Evolutionary conservation across 495 filamentous ascomycete genomes (phyloP).

Genomic region (Trypethelium eluteriae): DNA sequence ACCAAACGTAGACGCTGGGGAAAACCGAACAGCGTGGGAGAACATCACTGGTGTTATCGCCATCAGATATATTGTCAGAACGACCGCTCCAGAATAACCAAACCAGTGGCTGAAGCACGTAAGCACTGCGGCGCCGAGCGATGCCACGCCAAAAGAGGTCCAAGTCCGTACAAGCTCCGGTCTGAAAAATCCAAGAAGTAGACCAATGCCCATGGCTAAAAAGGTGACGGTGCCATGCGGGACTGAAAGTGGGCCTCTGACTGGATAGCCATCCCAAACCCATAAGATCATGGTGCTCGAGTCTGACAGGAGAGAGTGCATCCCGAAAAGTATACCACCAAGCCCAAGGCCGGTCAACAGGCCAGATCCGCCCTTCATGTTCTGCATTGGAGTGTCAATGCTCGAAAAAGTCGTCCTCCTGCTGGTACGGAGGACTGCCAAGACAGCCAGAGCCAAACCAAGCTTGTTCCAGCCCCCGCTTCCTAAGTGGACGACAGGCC

Average conservation of each 20-base stretch:
- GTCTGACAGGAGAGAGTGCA: conserved; percentile 90
- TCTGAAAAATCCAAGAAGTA: conserved; percentile 67
- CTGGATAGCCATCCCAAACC: conserved; percentile 97
- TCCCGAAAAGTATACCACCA: conserved; percentile 77
- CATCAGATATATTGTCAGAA: conserved; percentile 70
- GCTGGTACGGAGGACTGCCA: conserved; percentile 54
- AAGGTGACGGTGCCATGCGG: conserved; percentile 83
- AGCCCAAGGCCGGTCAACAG: conserved; percentile 68
- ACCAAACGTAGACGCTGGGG: conserved; percentile 71
- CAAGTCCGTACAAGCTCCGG: conserved; percentile 66
- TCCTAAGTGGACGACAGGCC: conserved; percentile 80
- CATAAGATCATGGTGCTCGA: conserved; percentile 98
- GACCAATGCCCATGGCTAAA: conserved; percentile 74
- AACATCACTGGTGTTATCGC: conserved; percentile 74
- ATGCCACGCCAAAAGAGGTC: conserved; percentile 72
- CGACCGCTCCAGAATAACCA: conserved; percentile 80
- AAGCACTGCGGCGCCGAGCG: conserved; percentile 69
- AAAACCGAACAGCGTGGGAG: conserved; percentile 62
- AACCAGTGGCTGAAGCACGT: conserved; percentile 76
- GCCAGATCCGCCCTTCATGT: conserved; percentile 50
- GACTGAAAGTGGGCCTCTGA: conserved; percentile 79
- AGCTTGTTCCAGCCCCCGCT: conserved; percentile 92
- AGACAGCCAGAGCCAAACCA: conserved; percentile 65
- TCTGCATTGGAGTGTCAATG: conserved; percentile 35
- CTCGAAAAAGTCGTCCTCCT: conserved; percentile 45